A percentile compares a stretch with the other conserved stretches of the same genome.
These are phyloP conservation scores for Camellia granthamiana DNA, from an alignment of 148 eudicot species.

Conservation along the genomic window DNA sequence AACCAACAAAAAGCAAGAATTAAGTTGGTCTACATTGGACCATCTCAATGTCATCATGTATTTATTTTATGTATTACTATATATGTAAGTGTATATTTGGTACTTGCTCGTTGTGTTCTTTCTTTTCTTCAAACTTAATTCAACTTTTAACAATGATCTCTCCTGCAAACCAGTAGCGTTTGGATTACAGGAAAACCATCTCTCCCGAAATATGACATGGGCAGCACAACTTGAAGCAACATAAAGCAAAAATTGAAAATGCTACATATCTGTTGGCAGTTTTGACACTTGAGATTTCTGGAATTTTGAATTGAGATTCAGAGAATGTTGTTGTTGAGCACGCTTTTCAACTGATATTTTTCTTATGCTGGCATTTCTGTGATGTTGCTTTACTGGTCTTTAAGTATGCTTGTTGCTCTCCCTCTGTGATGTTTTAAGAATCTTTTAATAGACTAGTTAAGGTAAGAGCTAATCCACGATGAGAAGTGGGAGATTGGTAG, in stretches of 20 bases:
- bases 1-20: conserved; percentile 24
- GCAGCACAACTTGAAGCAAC: not conserved
- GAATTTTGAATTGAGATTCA: not conserved
- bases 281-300: not conserved
- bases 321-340: not conserved
- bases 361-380: not conserved
- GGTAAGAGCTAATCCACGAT: too few species aligned
- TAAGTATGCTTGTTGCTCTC: not conserved
- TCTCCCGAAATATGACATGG: not conserved
- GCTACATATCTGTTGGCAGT: not conserved
- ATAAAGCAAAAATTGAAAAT: not conserved
- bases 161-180: not conserved
- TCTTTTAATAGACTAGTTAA: too few species aligned
- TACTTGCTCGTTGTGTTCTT: not conserved
- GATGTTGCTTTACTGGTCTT: not conserved
- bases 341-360: too few species aligned
- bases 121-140: not conserved
- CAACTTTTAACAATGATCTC: not conserved
- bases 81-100: not conserved
- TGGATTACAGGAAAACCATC: not conserved
- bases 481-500: too few species aligned
- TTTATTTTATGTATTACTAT: conserved; percentile 28
- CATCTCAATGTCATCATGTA: conserved; percentile 35
- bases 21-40: conserved; percentile 52
- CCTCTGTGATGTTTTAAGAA: not conserved